Conservation (phyloP, 306 rosid genomes). For the Ochetophila trinervis region DNA sequence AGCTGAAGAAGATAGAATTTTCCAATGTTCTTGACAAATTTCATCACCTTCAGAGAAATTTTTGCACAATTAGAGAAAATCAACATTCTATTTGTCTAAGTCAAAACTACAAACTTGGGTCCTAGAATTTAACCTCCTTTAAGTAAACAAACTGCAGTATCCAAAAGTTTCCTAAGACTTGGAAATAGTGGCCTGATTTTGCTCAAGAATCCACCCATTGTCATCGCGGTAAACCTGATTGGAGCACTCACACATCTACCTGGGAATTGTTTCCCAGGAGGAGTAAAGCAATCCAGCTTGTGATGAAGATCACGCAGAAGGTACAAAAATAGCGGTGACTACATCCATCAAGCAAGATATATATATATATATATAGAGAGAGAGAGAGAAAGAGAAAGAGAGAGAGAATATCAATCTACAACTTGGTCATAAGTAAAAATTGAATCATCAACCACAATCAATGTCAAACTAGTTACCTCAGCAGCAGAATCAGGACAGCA, state of each 20-base stretch:
- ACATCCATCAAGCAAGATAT: slow-evolving; percentile 14
- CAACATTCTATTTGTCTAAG: not conserved
- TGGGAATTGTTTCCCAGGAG: slow-evolving; percentile 27
- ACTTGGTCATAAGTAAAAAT: not conserved
- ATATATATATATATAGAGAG: too few relatives aligned
- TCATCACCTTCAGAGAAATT: slow-evolving; percentile 22
- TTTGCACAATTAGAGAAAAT: slow-evolving; percentile 4
- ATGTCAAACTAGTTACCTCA: slow-evolving; percentile 30
- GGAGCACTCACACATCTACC: slow-evolving; percentile 25
- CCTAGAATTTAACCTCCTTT: slow-evolving; percentile 21
- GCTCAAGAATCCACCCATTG: slow-evolving; percentile 20
- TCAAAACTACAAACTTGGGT: not conserved
- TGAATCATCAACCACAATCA: not conserved
- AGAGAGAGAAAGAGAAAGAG: too few relatives aligned
- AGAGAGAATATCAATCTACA: not conserved
- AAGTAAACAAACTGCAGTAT: slow-evolving; percentile 21
- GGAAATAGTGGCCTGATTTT: slow-evolving; percentile 30
- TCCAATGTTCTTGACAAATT: slow-evolving; percentile 38
- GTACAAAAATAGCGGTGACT: slow-evolving; percentile 34
- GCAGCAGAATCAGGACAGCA: slow-evolving; percentile 35
- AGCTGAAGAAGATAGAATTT: slow-evolving; percentile 27
- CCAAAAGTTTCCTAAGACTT: slow-evolving; percentile 30
- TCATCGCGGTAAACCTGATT: slow-evolving; percentile 31
- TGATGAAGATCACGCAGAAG: slow-evolving; percentile 38
- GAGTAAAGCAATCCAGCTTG: slow-evolving; percentile 36